A percentile compares a stretch with the other conserved stretches of the same genome.
These are phyloP conservation scores for Sporothrix mexicana DNA, from an alignment of 2,329 filamentous ascomycete species.

Conservation along the genomic window DNA sequence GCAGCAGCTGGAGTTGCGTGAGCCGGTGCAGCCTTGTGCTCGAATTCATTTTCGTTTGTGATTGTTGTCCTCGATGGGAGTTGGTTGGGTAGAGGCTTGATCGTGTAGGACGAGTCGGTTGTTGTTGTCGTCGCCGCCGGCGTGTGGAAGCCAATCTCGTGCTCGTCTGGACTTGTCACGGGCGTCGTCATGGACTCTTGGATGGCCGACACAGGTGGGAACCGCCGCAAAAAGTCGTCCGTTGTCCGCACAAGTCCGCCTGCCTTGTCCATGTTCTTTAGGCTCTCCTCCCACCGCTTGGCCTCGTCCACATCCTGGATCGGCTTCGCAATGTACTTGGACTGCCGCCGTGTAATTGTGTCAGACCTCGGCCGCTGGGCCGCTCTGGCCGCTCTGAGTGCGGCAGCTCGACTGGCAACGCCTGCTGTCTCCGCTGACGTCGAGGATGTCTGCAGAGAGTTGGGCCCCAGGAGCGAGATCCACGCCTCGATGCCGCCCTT, in stretches of 20 bases:
- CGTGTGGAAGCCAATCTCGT: slow-evolving; percentile 21
- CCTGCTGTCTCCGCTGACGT: slow-evolving; percentile 35
- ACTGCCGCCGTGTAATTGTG: slow-evolving; percentile 46
- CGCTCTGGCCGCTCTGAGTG: slow-evolving; percentile 29
- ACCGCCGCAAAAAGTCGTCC: slow-evolving; percentile 84
- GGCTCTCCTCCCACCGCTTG: slow-evolving; percentile 76
- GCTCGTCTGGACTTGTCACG: slow-evolving; percentile 33
- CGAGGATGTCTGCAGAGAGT: slow-evolving; percentile 59
- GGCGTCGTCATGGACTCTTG: slow-evolving; percentile 65
- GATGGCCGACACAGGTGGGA: slow-evolving; percentile 70
- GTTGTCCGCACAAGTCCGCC: slow-evolving; percentile 68
- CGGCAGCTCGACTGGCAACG: slow-evolving; percentile 22
- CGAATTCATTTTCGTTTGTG: neutral
- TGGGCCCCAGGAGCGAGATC: slow-evolving; percentile 77
- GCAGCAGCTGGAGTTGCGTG: slow-evolving; percentile 36
- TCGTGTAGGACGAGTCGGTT: neutral
- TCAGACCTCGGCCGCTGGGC: slow-evolving; percentile 19
- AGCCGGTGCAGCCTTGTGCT: neutral
- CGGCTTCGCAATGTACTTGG: slow-evolving; percentile 63
- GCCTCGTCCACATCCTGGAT: slow-evolving; percentile 79
- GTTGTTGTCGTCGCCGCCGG: neutral
- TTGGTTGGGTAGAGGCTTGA: slow-evolving; percentile 7
- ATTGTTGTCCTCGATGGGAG: slow-evolving; percentile 28
- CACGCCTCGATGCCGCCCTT: slow-evolving; percentile 85
- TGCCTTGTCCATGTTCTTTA: slow-evolving; percentile 60